Base-by-base conservation (phyloP, 805 yeast genomes). In the Spathaspora arborariae region DNA sequence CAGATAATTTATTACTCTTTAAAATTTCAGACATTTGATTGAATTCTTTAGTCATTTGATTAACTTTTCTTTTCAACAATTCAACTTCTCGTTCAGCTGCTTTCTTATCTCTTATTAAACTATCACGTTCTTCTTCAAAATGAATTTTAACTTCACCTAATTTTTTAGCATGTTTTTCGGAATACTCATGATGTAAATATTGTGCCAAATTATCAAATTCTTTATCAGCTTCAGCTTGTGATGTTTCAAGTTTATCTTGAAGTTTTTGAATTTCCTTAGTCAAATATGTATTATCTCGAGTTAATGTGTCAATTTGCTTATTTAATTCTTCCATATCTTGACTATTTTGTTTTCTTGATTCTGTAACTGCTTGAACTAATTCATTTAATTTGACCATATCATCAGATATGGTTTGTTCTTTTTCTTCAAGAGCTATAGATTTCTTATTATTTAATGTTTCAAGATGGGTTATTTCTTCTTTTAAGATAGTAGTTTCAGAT, bases 111-210 rank as follows among this genome's bases (percentile, higher is more conserved):
- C 63, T 53, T 10, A 65, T 64, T 20, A 72, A 58, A 47, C 67
- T 72, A 65, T 72, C 50, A 71, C 67, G 56, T 72, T 77, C 50
- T 22, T 50, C 42, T 35, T 61, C 64, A 45, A 53, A 64, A 33
- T 52, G 56, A 20, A 51, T 51, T 46, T 62, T 84, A 56, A 83
- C 66, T 26, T 80, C 76, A 11, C 75, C 74, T 7, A 87, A 85
- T 61, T 87, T 87, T 44, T 79, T 77, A 51, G 83, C 88, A 57
- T 88, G 95, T 58, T 88, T 87, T 42, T 84, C 81, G 2, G 88
- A 79, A 57, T 87, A 87, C 58, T 84, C 90, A 34, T 78, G 72
- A 56, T 86, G 86, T 9, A 87, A 67, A 54, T 83, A 88, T 49
- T 81, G 83, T 0, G 91, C 87, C 41, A 86, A 64, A 51, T 80